Conservation (phyloP, 78 protist genomes). For the Cyanophora paradoxa region DNA sequence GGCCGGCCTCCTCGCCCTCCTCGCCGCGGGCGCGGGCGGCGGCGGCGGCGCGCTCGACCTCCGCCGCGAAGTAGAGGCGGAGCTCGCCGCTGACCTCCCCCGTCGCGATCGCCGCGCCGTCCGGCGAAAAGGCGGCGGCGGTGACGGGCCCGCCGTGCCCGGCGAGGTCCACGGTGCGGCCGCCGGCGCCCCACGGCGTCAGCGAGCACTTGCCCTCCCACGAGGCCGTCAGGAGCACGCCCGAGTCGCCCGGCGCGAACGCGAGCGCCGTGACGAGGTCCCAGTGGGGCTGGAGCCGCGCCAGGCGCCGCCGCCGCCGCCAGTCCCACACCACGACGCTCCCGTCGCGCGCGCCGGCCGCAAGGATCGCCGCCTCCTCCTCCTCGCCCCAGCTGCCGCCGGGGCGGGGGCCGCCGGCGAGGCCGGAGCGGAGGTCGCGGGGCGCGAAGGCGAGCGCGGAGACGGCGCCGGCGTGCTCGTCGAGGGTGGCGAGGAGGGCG, state of each 20-base stretch:
- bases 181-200: neutral
- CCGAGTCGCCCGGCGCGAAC: neutral
- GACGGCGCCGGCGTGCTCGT: neutral
- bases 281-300: neutral
- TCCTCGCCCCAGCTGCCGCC: no score
- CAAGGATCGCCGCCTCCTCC: no score
- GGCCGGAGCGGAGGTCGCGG: no score
- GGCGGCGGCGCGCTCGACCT: constrained; percentile 42
- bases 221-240: no score
- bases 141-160: constrained; percentile 53
- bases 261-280: constrained; percentile 1
- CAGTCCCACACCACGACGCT: neutral
- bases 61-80: constrained; percentile 23
- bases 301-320: no score
- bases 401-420: no score
- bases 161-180: constrained; percentile 25
- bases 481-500: constrained; percentile 15
- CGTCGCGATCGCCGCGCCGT: constrained; percentile 37
- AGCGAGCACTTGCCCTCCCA: neutral
- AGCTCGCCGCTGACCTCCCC: constrained; percentile 43
- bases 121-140: constrained; percentile 34
- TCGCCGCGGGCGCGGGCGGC: no score
- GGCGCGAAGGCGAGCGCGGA: neutral
- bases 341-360: constrained; percentile 9
- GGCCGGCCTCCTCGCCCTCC: neutral